Evolutionary conservation across 106 monocot species (phyloP).

Genomic region (Apostasia ramifera): DNA sequence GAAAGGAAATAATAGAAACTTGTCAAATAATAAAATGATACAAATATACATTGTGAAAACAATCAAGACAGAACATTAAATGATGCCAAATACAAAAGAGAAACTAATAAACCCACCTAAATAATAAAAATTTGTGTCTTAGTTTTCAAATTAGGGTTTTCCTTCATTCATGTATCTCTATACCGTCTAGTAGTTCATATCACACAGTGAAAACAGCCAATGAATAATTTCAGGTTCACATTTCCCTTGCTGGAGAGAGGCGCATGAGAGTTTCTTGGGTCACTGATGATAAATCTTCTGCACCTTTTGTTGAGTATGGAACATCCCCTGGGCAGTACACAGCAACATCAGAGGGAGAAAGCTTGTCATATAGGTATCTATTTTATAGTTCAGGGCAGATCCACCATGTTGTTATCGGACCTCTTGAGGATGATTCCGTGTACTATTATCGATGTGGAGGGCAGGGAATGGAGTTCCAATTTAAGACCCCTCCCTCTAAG

Average conservation of each 20-base stretch:
- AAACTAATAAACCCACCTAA: too few relatives aligned
- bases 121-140: too few relatives aligned
- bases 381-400: constrained; percentile 79
- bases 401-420: constrained; percentile 87
- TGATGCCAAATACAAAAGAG: too few relatives aligned
- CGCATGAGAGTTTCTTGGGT: constrained; percentile 89
- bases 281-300: constrained; percentile 40
- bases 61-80: too few relatives aligned
- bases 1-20: too few relatives aligned
- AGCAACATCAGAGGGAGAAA: constrained; percentile 55
- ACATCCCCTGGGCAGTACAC: constrained; percentile 46
- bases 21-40: too few relatives aligned
- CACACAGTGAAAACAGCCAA: background rate
- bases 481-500: constrained; percentile 81
- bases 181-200: too few relatives aligned
- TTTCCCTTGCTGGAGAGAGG: constrained; percentile 79
- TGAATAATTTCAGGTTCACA: constrained; percentile 68
- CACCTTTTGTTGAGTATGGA: constrained; percentile 86
- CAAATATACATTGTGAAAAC: too few relatives aligned
- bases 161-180: too few relatives aligned
- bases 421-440: constrained; percentile 52
- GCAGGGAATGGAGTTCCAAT: constrained; percentile 56
- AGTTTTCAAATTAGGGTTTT: too few relatives aligned
- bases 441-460: constrained; percentile 83
- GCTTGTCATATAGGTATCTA: constrained; percentile 69